Evolutionary conservation across 306 rosid genomes (phyloP), one percentile per base, ranked within the genome.

Genomic region (Rubus parviflorus): DNA sequence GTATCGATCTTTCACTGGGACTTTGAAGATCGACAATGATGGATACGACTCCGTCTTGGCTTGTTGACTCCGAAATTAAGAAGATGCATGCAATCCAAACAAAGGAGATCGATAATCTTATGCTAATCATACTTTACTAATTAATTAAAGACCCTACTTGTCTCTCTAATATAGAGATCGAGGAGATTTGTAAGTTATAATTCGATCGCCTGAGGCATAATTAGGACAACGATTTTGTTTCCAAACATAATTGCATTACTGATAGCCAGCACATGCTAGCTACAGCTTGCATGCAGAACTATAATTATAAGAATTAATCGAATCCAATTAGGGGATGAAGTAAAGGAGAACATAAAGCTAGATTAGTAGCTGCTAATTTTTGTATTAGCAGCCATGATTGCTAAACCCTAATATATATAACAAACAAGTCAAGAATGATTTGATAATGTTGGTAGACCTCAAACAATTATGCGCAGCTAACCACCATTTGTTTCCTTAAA

Each of bases 61-160:
- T 87, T 92, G 83, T 89, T 86, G 90, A 86, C 88, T 86, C 92
- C 91, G 91, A 94, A 92, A 30, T 30, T 30, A 90, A 86, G 76
- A 72, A 79, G 56, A 78, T 74, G 77, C 74, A 78, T 74, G 77
- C 74, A 57, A 73, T 40, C 6, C 73, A 58, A 65, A 16, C 47
- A 84, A 75, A 58, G 52, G 60, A 72, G 14, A 70, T 69, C 22
- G 35, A 51, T 19, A 74, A 73, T 74, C 69, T 64, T 49, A 57
- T 54, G 76, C 53, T 58, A 69, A 81, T 54, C 41, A 54, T n/a
- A 56, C 66, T 54, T 40, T 41, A 77, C 51, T 70, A 52, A 69
- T 40, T 30, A 30, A 30, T 30, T 30, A 30, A 30, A 30, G 84
- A 76, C 83, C 89, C 86, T 78, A 81, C 83, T 25, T 72, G 45